Percentiles rank a stretch among this genome's conserved stretches.
Conservation (phyloP, 768 basidiomycete species). For the Pulveroboletus sp. region DNA sequence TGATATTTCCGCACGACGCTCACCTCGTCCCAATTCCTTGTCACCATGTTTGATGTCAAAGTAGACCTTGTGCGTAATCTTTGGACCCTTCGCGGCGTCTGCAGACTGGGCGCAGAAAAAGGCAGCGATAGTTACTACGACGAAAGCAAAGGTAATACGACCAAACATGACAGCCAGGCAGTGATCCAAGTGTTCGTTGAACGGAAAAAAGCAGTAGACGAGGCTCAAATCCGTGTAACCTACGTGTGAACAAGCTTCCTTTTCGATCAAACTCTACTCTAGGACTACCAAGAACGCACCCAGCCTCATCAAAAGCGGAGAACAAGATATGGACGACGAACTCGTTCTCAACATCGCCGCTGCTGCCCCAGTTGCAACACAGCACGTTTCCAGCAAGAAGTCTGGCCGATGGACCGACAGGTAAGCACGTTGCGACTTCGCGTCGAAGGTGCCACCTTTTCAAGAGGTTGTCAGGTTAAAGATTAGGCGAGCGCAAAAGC, state of each 20-base stretch:
- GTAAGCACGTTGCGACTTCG: conserved; percentile 34
- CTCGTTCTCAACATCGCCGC: conserved; percentile 68
- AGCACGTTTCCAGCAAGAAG: conserved; percentile 38
- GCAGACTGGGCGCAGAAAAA: conserved; percentile 68
- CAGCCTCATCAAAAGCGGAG: not conserved
- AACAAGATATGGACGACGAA: conserved; percentile 57
- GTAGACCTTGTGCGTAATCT: conserved; percentile 88
- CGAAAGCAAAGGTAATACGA: conserved; percentile 55
- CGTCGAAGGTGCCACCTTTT: not conserved
- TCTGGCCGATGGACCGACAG: conserved; percentile 77
- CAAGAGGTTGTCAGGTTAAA: conserved; percentile 49
- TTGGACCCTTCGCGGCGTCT: conserved; percentile 82
- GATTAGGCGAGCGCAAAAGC: conserved; percentile 65
- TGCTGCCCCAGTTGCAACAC: conserved; percentile 30
- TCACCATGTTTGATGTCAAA: conserved; percentile 95
- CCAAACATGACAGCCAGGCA: conserved; percentile 43
- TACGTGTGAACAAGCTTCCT: conserved; percentile 24
- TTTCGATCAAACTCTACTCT: conserved; percentile 8
- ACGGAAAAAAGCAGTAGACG: conserved; percentile 17
- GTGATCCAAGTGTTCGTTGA: conserved; percentile 2
- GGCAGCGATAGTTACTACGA: conserved; percentile 59
- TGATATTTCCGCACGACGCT: conserved; percentile 17
- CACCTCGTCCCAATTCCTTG: conserved; percentile 77
- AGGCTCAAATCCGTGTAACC: conserved; percentile 6
- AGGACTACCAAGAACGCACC: not conserved